Evolutionary conservation across 1,284 basidiomycete species (phyloP).

Genomic region (Coniferiporia sulphurascens): DNA sequence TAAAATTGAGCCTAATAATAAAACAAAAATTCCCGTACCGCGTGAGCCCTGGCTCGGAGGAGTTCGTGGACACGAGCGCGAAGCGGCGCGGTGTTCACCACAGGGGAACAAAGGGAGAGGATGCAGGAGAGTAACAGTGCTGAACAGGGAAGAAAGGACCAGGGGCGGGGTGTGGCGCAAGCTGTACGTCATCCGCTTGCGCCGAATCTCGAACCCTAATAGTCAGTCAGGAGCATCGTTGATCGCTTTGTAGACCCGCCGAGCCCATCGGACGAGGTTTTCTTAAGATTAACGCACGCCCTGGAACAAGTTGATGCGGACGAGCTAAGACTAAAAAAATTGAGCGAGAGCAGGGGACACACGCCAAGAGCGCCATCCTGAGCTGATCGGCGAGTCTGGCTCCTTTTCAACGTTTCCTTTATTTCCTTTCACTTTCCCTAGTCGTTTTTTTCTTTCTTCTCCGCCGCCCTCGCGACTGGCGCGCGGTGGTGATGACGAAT

Average conservation of each 20-base stretch:
- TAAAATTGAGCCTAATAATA: not conserved
- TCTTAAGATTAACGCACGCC: not conserved
- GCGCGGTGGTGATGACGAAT: not conserved
- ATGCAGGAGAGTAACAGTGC: not conserved
- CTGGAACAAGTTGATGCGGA: no score
- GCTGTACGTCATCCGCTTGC: not conserved
- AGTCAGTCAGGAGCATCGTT: not conserved
- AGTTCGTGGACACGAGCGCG: no score
- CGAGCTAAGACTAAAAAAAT: not conserved
- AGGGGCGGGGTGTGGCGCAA: not conserved
- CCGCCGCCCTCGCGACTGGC: not conserved
- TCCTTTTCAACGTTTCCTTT: no score
- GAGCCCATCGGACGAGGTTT: not conserved
- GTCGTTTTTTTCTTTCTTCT: no score
- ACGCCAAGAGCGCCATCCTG: not conserved
- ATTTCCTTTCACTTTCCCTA: no score
- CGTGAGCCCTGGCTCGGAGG: not conserved
- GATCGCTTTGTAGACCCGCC: not conserved
- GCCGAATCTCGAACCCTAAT: no score
- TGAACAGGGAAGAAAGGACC: not conserved
- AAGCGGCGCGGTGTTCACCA: not conserved
- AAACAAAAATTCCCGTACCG: not conserved
- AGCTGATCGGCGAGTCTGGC: not conserved
- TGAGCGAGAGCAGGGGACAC: not conserved
- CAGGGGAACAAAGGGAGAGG: not conserved